A percentile compares a stretch with the other conserved stretches of the same genome.
phyloP scores from a whole-genome alignment of 73 alveolate species.

The Uronychia setigera region DNA sequence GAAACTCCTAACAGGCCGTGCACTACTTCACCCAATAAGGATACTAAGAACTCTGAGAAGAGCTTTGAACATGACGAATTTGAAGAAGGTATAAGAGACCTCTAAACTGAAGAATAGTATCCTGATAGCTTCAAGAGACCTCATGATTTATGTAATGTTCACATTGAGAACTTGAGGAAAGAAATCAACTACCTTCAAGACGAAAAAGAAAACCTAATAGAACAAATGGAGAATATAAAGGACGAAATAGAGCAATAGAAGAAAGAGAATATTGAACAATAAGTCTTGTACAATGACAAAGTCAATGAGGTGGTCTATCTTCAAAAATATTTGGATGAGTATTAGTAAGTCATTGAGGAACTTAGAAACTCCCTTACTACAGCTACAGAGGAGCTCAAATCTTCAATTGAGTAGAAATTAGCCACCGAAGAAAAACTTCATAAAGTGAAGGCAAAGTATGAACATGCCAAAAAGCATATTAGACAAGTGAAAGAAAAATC shows the following conservation, averaged over 20 bases:
- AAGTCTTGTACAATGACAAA: not conserved
- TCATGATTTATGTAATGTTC: not conserved
- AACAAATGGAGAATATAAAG: not conserved
- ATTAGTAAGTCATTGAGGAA: not conserved
- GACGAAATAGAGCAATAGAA: not conserved
- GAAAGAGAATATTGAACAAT: not conserved
- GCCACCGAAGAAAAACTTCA: not conserved
- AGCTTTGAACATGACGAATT: too few species aligned
- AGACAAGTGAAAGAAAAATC: not conserved
- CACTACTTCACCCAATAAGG: too few species aligned
- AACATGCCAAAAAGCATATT: not conserved
- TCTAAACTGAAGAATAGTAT: not conserved
- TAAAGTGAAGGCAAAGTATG: not conserved
- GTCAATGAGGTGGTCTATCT: not conserved
- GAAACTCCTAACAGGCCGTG: too few species aligned
- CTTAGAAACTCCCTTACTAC: not conserved
- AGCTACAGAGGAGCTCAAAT: not conserved
- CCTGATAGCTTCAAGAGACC: not conserved
- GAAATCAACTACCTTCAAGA: not conserved
- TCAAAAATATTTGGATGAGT: not conserved
- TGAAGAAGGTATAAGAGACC: too few species aligned
- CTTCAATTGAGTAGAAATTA: not conserved
- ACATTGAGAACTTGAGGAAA: not conserved
- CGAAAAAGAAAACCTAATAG: not conserved
- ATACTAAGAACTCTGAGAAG: too few species aligned